Evolutionary conservation across 2,329 filamentous ascomycete species (phyloP), one percentile per base, ranked within the genome.

Genomic region (Onygena corvina): DNA sequence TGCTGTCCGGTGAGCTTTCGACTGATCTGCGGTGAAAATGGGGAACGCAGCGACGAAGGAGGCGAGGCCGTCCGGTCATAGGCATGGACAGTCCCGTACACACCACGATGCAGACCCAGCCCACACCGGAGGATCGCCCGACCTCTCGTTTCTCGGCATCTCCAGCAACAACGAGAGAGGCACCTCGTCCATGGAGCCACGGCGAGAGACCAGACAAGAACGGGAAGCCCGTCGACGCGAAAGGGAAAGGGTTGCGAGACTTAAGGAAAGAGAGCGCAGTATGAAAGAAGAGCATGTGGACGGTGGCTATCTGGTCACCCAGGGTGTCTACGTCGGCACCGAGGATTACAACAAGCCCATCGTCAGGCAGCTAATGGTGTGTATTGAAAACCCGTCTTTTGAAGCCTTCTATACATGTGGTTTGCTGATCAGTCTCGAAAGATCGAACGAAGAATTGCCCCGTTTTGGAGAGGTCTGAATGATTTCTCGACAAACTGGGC

Each of bases 401-500:
- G n/a, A 40, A 23, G 23, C 52, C 31, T 3, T 11, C 16, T 30
- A 5, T 18, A 6, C 30, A 31, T 44, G 30, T 20, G 14, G 38
- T 27, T 31, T 14, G n/a, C 18, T 38, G 38, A 52, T 58, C n/a
- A 63, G 52, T 3, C n/a, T 53, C 11, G 14, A 7, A 38, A 96
- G 90, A 88, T 98, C 63, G 92, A 98, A 67, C 79, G 92, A 57
- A 82, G 84, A 54, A 69, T 98, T 53, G 92, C 92, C 35, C 92
- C 92, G 0, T 98, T 98, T 65, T 98, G 90, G 88, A 83, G 84
- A 61, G 92, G 92, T 3, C 72, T 98, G 3, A 83, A 94, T 55
- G 89, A 96, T 64, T 87, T 92, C 65, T 83, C 82, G 12, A 78
- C 86, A 18, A 84, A 79, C 47, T 98, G 92, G 92, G 84, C 87